phyloP scores from a whole-genome alignment of 371 early-diverging fungal genomes.

The Mucor indicus region DNA sequence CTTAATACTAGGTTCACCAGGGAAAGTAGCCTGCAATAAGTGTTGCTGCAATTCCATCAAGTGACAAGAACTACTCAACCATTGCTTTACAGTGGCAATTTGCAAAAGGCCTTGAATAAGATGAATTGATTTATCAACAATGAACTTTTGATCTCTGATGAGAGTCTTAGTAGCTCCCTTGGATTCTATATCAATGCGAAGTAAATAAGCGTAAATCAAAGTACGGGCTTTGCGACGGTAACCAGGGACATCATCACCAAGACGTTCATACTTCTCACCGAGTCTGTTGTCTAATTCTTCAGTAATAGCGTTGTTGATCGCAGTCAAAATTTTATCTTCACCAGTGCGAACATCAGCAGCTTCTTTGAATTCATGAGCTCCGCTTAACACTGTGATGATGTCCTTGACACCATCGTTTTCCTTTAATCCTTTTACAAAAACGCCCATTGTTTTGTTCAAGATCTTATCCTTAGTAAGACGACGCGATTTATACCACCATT shows the following conservation, averaged over 20 bases:
- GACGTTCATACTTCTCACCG: slow-evolving; percentile 55
- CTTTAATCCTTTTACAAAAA: slow-evolving; percentile 85
- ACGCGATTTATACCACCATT: slow-evolving; percentile 94
- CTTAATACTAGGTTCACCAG: slow-evolving; percentile 70
- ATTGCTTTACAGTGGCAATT: slow-evolving; percentile 82
- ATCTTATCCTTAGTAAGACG: slow-evolving; percentile 87
- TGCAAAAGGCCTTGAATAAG: slow-evolving; percentile 84
- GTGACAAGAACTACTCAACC: slow-evolving; percentile 60
- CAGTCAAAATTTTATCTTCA: slow-evolving; percentile 53
- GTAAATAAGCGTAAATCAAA: slow-evolving; percentile 83
- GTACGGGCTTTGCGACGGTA: slow-evolving; percentile 73
- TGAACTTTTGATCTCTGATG: slow-evolving; percentile 64
- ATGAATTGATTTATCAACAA: slow-evolving; percentile 68
- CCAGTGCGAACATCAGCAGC: slow-evolving; percentile 44
- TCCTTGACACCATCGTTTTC: slow-evolving; percentile 63
- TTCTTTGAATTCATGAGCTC: slow-evolving; percentile 72
- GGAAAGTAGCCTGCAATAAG: slow-evolving; percentile 79
- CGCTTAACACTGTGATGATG: slow-evolving; percentile 64
- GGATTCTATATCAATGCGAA: slow-evolving; percentile 59
- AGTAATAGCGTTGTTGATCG: slow-evolving; percentile 52
- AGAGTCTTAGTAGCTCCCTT: slow-evolving; percentile 16
- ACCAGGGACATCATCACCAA: slow-evolving; percentile 25
- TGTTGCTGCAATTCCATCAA: slow-evolving; percentile 77
- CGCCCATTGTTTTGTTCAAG: slow-evolving; percentile 84
- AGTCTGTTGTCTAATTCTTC: slow-evolving; percentile 58